Evolutionary conservation across 2,329 filamentous ascomycete genomes (phyloP).

Genomic region (Pseudohalonectria lignicola): DNA sequence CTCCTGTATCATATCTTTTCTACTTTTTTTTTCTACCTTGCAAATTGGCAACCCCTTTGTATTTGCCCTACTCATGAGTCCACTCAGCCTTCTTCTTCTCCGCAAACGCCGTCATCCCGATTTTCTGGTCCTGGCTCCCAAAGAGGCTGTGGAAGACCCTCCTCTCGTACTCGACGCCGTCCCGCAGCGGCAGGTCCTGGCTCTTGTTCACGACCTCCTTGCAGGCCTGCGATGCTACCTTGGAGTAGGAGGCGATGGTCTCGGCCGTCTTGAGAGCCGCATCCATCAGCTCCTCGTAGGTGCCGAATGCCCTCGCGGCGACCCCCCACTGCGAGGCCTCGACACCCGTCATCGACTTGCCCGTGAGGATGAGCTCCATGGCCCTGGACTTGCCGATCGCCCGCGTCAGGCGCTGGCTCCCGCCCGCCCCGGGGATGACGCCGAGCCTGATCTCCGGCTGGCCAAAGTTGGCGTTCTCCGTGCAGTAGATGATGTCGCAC

Average conservation of each 20-base stretch:
- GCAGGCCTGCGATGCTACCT: constrained; percentile 75
- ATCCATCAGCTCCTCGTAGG: constrained; percentile 71
- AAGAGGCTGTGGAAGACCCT: constrained; percentile 89
- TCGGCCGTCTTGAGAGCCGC: constrained; percentile 74
- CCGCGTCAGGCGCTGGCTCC: constrained; percentile 76
- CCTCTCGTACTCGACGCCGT: constrained; percentile 92
- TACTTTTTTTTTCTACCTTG: no score
- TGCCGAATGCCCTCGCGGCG: constrained; percentile 70
- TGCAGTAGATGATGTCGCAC: constrained; percentile 92
- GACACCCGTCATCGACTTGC: constrained; percentile 69
- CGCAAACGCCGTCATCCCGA: constrained; percentile 90
- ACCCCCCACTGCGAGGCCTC: constrained; percentile 88
- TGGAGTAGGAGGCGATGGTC: constrained; percentile 78
- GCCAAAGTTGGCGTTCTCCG: constrained; percentile 75
- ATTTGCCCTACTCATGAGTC: constrained; percentile 58
- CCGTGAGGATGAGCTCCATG: constrained; percentile 87
- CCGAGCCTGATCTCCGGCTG: constrained; percentile 97
- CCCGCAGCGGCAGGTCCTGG: constrained; percentile 76
- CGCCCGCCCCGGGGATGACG: constrained; percentile 83
- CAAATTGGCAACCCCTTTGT: no score
- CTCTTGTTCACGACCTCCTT: constrained; percentile 99
- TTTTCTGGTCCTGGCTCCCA: constrained; percentile 93
- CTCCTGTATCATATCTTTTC: no score
- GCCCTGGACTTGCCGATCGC: constrained; percentile 76
- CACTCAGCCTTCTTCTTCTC: constrained; percentile 92